Evolutionary conservation across 352 stramenopile species (phyloP), one percentile per base, ranked within the genome.

Genomic region (Stramenopiles sp.): DNA sequence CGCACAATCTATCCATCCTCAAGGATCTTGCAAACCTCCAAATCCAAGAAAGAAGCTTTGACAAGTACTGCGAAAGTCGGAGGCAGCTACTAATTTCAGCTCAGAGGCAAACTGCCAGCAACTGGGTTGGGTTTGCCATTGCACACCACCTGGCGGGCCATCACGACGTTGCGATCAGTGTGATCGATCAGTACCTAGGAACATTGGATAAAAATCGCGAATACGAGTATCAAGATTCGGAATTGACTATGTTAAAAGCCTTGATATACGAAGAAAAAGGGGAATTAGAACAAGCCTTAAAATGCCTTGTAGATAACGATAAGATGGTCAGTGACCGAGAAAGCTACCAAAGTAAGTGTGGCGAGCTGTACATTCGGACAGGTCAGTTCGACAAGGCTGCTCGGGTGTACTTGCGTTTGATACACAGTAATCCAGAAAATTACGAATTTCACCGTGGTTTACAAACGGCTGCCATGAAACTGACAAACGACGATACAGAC

Each of bases 121-220:
- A 98, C 88, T 99, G 95, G 95, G 91, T 98, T 81, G 92, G 93
- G 32, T 98, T 97, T 88, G 95, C 94, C 30, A 87, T 99, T 75
- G 92, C 93, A 39, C 95, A 97, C 84, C 94, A 98, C 85, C 84
- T 98, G 14, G 89, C 89, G 55, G 94, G 93, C 71, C 93, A 98
- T 86, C 87, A 90, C 32, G 87, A 95, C 55, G 95, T 93, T 83
- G 94, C 95, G 29, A 91, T 98, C 80, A 87, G 94, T 75, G 95
- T 98, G 82, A 94, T 99, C 84, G 94, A 98, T 81, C 95, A 92
- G 83, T 99, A 98, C 86, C 88, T 97, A 31, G 89, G 88, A 39
- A 98, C 92, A 30, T 83, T 98, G 30, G 88, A 92, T 0, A 80
- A 84, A 30, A 75, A 30, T 29, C 32, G 75, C 0, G 80, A 89